These are phyloP conservation scores for Leucocoprinus sp. DNA, from an alignment of 768 basidiomycete species.

Conservation along the genomic window DNA sequence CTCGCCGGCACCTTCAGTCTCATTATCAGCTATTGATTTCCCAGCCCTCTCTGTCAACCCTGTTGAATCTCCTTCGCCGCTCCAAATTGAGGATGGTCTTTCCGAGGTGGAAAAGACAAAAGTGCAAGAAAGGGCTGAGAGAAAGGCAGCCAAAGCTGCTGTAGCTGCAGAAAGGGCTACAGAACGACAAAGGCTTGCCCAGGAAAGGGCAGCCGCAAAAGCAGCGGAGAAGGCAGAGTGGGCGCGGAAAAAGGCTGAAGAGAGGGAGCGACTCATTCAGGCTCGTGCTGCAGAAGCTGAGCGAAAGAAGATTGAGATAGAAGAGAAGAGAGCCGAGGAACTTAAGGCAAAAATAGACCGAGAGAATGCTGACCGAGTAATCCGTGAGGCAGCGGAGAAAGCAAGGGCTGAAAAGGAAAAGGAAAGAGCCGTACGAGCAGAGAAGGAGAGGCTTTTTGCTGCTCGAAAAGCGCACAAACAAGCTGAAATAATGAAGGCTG, in stretches of 20 bases:
- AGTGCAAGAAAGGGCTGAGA: slow-evolving; percentile 9
- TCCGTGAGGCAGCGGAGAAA: slow-evolving; percentile 20
- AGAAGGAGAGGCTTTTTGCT: slow-evolving; percentile 9
- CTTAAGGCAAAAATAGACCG: slow-evolving; percentile 19
- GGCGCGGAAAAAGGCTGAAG: slow-evolving; percentile 51
- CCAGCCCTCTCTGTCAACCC: slow-evolving; percentile 50
- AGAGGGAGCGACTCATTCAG: slow-evolving; percentile 39
- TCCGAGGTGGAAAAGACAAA: slow-evolving; percentile 5
- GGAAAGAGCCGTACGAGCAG: slow-evolving; percentile 1
- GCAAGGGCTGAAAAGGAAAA: slow-evolving; percentile 7
- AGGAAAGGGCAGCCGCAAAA: slow-evolving; percentile 53
- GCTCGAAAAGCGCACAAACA: slow-evolving; percentile 17
- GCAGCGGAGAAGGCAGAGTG: slow-evolving; percentile 55
- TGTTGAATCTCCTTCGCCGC: slow-evolving; percentile 21
- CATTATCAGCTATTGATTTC: slow-evolving; percentile 66
- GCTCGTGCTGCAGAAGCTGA: slow-evolving; percentile 53
- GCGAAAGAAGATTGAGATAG: slow-evolving; percentile 28
- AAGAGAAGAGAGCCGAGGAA: slow-evolving; percentile 31
- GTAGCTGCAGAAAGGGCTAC: slow-evolving; percentile 24
- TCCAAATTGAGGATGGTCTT: slow-evolving; percentile 13
- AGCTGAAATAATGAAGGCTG: slow-evolving; percentile 10
- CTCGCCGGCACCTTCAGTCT: slow-evolving; percentile 41
- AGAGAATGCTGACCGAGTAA: slow-evolving; percentile 23
- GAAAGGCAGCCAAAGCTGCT: slow-evolving; percentile 16
- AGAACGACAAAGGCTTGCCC: slow-evolving; percentile 30